Evolutionary conservation across 2,329 filamentous ascomycete species (phyloP), one percentile per base, ranked within the genome.

Genomic region (Trichocomaceae sp.): DNA sequence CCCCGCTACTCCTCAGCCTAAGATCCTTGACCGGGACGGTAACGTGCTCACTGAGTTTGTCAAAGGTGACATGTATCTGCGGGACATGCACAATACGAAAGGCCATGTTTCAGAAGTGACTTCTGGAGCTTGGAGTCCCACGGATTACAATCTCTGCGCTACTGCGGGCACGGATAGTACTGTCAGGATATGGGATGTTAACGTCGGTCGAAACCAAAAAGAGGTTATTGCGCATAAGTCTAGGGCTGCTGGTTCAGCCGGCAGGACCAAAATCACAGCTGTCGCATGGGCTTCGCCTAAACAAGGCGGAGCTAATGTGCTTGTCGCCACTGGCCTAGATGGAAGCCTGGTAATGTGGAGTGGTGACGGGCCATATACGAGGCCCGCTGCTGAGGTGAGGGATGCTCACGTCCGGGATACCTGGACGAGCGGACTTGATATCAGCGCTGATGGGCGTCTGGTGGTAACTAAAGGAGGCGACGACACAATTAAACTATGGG

Each of bases 61-160:
- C 62, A 99, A 99, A 73, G 93, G 93, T 46, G 93, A 99, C 69
- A 97, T 97, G 91, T 99, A 99, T 65, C 75, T 99, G 61, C 83
- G 92, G 53, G 93, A 99, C 69, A 95, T 97, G 87, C 83, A 96
- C 72, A 91, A 97, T 69, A 99, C 93, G 4, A 97, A 96, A 69
- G 93, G 93, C 1, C 93, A 99, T 72, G 85, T 96, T 51, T 91
- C 91, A 3, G 93, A 96, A 71, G 83, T 96, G 41, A 90, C 90
- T 3, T 87, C 86, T 20, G 92, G 89, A 20, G 87, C 86, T 39
- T 99, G 93, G 93, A 89, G 92, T 71, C 93, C 93, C 0, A 85
- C 84, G 2, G 85, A 96, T 68, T 85, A 81, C 65, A 90, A 96
- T 61, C 64, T 91, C 0, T 95, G 90, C 67, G 85, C 92, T 23